These are phyloP conservation scores for Hyparrhenia diplandra DNA, from an alignment of 176 grass and related monocot species.

Conservation along the genomic window DNA sequence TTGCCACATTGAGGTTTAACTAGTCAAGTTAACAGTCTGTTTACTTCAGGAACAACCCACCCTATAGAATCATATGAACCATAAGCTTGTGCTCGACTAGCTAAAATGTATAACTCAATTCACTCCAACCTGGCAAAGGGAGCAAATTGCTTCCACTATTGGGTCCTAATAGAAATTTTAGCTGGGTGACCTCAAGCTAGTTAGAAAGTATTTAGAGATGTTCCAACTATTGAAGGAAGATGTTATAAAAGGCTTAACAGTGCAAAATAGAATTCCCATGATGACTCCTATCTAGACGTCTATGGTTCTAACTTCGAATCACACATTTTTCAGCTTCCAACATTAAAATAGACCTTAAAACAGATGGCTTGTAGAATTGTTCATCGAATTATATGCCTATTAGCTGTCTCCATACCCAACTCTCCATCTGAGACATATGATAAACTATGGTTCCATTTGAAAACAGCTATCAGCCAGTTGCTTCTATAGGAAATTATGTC, in stretches of 20 bases:
- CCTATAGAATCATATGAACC: not conserved
- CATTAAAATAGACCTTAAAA: not conserved
- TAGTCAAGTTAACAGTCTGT: not conserved
- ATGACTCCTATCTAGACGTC: too few species aligned
- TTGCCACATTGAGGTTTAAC: not conserved
- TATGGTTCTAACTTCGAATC: slow-evolving; percentile 2
- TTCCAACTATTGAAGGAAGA: not conserved
- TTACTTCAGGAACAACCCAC: not conserved
- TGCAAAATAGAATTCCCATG: not conserved
- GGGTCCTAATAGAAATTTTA: not conserved
- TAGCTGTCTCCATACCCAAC: not conserved
- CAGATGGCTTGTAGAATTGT: not conserved
- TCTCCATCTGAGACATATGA: not conserved
- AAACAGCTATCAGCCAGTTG: not conserved
- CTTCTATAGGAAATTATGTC: not conserved
- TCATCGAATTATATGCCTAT: not conserved
- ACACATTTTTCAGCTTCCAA: too few species aligned
- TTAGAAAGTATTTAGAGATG: not conserved
- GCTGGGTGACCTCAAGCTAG: not conserved
- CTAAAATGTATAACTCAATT: not conserved
- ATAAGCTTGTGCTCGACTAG: not conserved
- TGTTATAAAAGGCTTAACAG: slow-evolving; percentile 1
- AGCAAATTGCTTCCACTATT: not conserved
- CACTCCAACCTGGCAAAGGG: not conserved
- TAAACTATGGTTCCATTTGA: not conserved